Evolutionary conservation across 371 early-diverging fungal species (phyloP).

Genomic region (Capillidium heterosporum): DNA sequence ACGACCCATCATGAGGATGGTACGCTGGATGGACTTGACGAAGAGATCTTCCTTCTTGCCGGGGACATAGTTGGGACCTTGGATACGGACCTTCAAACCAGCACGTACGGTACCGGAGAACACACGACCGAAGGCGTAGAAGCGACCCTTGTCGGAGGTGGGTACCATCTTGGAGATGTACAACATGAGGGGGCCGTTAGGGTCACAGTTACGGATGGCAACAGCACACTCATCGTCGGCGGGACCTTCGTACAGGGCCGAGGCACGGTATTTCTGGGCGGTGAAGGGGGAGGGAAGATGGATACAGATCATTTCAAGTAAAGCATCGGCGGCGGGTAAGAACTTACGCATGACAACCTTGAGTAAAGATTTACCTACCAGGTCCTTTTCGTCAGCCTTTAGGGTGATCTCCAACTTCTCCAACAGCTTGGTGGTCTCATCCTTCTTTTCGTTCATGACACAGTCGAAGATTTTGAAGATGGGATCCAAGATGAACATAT

Average conservation of each 20-base stretch:
- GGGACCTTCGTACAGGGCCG: conserved; percentile 96
- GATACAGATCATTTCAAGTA: conserved; percentile 98
- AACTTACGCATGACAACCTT: conserved; percentile 98
- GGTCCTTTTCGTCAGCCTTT: conserved; percentile 63
- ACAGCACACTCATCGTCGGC: conserved; percentile 87
- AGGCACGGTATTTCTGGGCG: conserved; percentile 90
- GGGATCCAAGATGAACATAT: conserved; percentile 97
- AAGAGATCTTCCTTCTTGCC: conserved; percentile 91
- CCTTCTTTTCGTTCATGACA: conserved; percentile 94
- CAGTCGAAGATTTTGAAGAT: conserved; percentile 96
- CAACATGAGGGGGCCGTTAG: conserved; percentile 95
- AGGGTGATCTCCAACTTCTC: conserved; percentile 81
- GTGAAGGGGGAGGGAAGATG: conserved; percentile 95
- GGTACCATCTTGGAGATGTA: conserved; percentile 99
- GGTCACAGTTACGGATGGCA: conserved; percentile 83
- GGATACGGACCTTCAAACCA: conserved; percentile 98
- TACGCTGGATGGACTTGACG: conserved; percentile 94
- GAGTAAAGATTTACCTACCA: conserved; percentile 90
- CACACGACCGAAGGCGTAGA: conserved; percentile 99
- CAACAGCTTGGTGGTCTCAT: conserved; percentile 60
- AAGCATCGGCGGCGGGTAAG: conserved; percentile 97
- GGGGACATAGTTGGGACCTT: conserved; percentile 95
- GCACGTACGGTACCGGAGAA: conserved; percentile 97
- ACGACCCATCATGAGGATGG: conserved; percentile 99
- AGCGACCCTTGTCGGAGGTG: conserved; percentile 97